Conservation (phyloP, 2,329 filamentous ascomycete species). For the Eurotiales sp. region DNA sequence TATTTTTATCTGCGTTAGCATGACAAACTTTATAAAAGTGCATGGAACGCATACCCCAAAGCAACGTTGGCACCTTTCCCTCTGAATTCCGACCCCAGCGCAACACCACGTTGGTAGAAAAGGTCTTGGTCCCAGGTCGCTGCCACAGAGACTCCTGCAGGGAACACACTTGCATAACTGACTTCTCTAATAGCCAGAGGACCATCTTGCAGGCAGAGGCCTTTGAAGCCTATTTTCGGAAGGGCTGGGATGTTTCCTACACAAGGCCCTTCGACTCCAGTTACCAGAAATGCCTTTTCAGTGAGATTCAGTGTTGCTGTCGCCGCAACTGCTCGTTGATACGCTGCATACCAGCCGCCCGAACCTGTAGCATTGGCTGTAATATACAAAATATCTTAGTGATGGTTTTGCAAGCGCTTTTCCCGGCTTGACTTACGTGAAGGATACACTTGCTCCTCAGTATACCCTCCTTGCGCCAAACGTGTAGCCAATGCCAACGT, state of each 20-base stretch:
- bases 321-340: slow-evolving; percentile 12
- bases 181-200: slow-evolving; percentile 59
- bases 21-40: no score
- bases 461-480: slow-evolving; percentile 4
- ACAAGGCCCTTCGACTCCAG: slow-evolving; percentile 26
- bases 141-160: slow-evolving; percentile 67
- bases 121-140: slow-evolving; percentile 58
- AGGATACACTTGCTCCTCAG: slow-evolving; percentile 7
- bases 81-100: slow-evolving; percentile 52
- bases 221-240: slow-evolving; percentile 31
- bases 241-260: slow-evolving; percentile 34
- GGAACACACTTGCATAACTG: slow-evolving; percentile 69
- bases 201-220: slow-evolving; percentile 38
- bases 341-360: slow-evolving; percentile 18
- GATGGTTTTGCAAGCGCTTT: no score
- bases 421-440: not conserved
- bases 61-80: slow-evolving; percentile 36
- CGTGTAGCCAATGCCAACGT: not conserved
- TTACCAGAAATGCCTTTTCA: slow-evolving; percentile 22
- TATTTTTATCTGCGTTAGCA: not conserved
- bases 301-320: slow-evolving; percentile 18
- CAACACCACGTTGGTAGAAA: slow-evolving; percentile 50
- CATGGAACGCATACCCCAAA: slow-evolving; percentile 39
- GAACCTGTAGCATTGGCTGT: slow-evolving; percentile 19
- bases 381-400: not conserved